phyloP scores from a whole-genome alignment of 1,284 basidiomycete genomes.

The Porogramme epimiltina region DNA sequence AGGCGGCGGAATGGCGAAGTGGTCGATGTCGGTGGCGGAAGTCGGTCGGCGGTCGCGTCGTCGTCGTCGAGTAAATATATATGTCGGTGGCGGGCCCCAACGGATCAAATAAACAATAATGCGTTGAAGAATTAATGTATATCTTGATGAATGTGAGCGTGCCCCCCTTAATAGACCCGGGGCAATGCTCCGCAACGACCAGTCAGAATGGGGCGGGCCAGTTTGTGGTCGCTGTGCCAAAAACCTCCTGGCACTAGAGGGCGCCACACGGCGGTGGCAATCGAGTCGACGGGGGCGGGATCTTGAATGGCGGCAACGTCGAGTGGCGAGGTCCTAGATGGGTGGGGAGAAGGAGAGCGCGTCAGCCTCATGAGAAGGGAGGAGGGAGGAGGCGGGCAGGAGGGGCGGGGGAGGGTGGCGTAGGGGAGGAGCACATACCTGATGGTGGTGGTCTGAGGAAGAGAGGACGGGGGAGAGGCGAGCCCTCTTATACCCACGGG shows the following conservation, averaged over 20 bases:
- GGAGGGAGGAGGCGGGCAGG: neutral
- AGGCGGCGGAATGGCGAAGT: too few species aligned
- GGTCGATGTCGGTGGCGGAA: too few species aligned
- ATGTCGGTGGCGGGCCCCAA: too few species aligned
- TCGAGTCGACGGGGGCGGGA: neutral
- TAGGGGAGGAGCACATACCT: slow-evolving; percentile 2
- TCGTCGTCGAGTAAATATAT: too few species aligned
- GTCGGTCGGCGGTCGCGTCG: neutral
- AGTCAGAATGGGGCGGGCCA: neutral
- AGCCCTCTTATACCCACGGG: slow-evolving; percentile 3
- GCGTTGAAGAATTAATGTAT: too few species aligned
- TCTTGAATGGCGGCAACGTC: neutral
- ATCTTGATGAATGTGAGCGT: neutral
- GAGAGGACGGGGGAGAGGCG: neutral
- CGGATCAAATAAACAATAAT: too few species aligned
- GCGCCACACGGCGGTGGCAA: too few species aligned
- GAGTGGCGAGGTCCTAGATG: neutral
- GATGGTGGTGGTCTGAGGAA: slow-evolving; percentile 3
- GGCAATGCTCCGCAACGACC: neutral
- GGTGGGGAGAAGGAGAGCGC: neutral
- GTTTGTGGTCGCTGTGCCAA: neutral
- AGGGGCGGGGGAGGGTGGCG: neutral
- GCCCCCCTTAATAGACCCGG: neutral
- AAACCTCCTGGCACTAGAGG: neutral
- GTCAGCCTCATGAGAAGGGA: neutral